Conservation (phyloP, 768 basidiomycete genomes). For the Boletus sp. region DNA sequence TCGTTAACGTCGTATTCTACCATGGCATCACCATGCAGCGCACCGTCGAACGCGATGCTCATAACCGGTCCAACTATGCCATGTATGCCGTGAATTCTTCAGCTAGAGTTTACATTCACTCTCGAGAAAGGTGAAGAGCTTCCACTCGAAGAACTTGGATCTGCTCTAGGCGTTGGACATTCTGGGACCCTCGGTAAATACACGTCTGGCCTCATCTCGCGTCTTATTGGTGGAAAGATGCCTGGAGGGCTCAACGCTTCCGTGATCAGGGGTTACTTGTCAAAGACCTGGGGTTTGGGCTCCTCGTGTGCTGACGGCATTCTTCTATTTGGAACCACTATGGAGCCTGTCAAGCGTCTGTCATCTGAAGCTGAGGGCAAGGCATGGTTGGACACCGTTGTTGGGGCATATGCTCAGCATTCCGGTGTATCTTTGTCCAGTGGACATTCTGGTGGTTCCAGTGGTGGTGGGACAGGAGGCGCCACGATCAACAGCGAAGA, state of each 20-base stretch:
- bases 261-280: slow-evolving; percentile 83
- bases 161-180: slow-evolving; percentile 78
- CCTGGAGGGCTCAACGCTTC: slow-evolving; percentile 97
- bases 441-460: slow-evolving; percentile 60
- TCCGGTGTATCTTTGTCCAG: slow-evolving; percentile 82
- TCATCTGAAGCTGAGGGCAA: slow-evolving; percentile 91
- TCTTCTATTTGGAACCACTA: slow-evolving; percentile 84
- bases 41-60: slow-evolving; percentile 91
- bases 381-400: slow-evolving; percentile 87
- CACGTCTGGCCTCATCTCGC: slow-evolving; percentile 84
- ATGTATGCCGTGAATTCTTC: slow-evolving; percentile 99
- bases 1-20: slow-evolving; percentile 99
- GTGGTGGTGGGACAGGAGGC: slow-evolving; percentile 63
- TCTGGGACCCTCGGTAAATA: slow-evolving; percentile 91
- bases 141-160: slow-evolving; percentile 92
- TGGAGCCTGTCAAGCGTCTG: slow-evolving; percentile 93
- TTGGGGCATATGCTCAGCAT: slow-evolving; percentile 81
- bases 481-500: slow-evolving; percentile 97
- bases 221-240: slow-evolving; percentile 94
- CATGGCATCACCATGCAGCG: slow-evolving; percentile 99
- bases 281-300: slow-evolving; percentile 96
- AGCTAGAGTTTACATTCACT: slow-evolving; percentile 90
- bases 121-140: slow-evolving; percentile 99
- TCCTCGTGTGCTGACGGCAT: slow-evolving; percentile 86
- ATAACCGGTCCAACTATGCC: slow-evolving; percentile 93